Conservation (phyloP, 306 rosid genomes). For the Medicago ruthenica region DNA sequence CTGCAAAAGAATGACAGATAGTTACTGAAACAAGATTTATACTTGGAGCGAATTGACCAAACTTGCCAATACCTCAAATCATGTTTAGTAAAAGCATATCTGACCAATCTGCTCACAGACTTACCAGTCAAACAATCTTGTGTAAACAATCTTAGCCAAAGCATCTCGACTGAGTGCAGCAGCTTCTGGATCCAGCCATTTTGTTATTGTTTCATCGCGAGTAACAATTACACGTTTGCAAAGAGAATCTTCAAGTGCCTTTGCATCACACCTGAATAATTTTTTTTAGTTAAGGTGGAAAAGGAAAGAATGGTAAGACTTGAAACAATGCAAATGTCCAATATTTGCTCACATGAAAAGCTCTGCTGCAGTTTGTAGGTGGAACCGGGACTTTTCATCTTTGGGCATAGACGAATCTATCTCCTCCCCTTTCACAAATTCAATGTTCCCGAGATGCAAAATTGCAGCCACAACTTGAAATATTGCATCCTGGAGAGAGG, state of each 20-base stretch:
- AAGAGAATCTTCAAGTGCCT: slow-evolving; percentile 90
- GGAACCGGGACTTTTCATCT: slow-evolving; percentile 89
- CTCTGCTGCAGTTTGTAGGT: slow-evolving; percentile 87
- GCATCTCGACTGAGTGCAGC: slow-evolving; percentile 93
- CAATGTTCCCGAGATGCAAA: slow-evolving; percentile 97
- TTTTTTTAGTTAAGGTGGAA: slow-evolving; percentile 22
- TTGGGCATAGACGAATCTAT: slow-evolving; percentile 86
- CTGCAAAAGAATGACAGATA: slow-evolving; percentile 57
- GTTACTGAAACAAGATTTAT: slow-evolving; percentile 18
- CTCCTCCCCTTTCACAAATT: slow-evolving; percentile 92
- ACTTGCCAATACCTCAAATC: slow-evolving; percentile 10
- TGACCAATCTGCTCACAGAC: slow-evolving; percentile 37
- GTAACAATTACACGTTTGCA: slow-evolving; percentile 95
- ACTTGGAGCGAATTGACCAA: slow-evolving; percentile 29
- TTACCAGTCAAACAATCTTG: slow-evolving; percentile 93
- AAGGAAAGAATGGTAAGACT: slow-evolving; percentile 39
- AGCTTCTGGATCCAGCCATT: slow-evolving; percentile 88
- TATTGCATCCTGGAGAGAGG: slow-evolving; percentile 76
- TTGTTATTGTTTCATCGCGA: slow-evolving; percentile 89
- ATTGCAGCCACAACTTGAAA: slow-evolving; percentile 97
- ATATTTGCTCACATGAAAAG: slow-evolving; percentile 74
- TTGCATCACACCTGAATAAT: slow-evolving; percentile 80
- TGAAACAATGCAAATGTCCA: slow-evolving; percentile 32
- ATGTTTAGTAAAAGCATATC: slow-evolving; percentile 26
- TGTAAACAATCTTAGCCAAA: slow-evolving; percentile 81